Percentiles rank a stretch among this genome's conserved stretches.
phyloP scores from a whole-genome alignment of 768 basidiomycete genomes.

The Suillus hirtellus region DNA sequence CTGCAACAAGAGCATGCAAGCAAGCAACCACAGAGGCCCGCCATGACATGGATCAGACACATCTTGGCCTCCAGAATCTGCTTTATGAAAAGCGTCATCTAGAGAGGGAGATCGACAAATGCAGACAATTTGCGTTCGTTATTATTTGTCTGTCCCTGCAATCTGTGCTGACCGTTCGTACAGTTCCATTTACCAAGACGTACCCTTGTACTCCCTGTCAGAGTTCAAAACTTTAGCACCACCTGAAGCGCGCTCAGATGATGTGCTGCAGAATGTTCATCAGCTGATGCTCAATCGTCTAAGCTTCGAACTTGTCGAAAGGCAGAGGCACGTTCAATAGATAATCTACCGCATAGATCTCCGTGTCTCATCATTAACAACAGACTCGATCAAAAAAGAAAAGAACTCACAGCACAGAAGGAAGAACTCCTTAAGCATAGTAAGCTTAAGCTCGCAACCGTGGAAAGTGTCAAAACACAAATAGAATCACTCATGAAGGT shows the following conservation, averaged over 20 bases:
- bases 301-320: constrained; percentile 84
- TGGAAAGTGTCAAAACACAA: constrained; percentile 78
- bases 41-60: constrained; percentile 88
- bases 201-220: constrained; percentile 69
- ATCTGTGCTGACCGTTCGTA: constrained; percentile 6
- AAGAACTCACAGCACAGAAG: constrained; percentile 67
- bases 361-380: constrained; percentile 8
- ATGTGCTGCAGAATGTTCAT: constrained; percentile 67
- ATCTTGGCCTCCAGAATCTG: constrained; percentile 83
- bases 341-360: constrained; percentile 10
- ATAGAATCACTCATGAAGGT: constrained; percentile 80
- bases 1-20: constrained; percentile 69
- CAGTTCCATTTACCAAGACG: constrained; percentile 88
- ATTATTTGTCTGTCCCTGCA: neutral
- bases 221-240: constrained; percentile 74
- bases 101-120: constrained; percentile 90
- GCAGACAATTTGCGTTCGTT: constrained; percentile 86
- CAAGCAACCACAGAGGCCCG: constrained; percentile 72
- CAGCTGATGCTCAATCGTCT: constrained; percentile 87
- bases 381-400: constrained; percentile 72
- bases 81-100: constrained; percentile 89
- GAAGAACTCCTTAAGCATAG: constrained; percentile 81
- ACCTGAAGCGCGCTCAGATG: constrained; percentile 59
- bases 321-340: constrained; percentile 64
- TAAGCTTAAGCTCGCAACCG: constrained; percentile 65